phyloP scores from a whole-genome alignment of 306 rosid genomes.

The Prunus padus region DNA sequence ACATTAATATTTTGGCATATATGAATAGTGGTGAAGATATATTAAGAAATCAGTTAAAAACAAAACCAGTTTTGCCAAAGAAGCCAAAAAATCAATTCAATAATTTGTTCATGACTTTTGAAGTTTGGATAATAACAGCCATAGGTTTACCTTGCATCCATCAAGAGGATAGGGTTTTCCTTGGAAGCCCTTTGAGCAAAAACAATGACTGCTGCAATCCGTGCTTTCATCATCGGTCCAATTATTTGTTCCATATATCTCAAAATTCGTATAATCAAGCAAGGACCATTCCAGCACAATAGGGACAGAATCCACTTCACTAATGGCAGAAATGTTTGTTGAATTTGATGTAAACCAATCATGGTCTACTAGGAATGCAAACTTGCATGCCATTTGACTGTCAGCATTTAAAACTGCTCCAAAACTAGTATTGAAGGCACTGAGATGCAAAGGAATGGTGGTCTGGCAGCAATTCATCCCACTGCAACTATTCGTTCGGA shows the following conservation, averaged over 20 bases:
- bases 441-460: neutral
- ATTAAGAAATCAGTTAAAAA: no score
- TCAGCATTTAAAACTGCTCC: neutral
- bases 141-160: conserved; percentile 8
- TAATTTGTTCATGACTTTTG: neutral
- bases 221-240: neutral
- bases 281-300: neutral
- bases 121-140: no score
- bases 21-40: neutral
- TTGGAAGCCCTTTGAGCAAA: neutral
- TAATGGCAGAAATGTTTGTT: neutral
- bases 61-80: no score
- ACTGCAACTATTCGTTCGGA: neutral
- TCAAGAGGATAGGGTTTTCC: conserved; percentile 12
- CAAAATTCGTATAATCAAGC: no score
- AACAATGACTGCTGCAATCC: neutral
- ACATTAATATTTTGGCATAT: neutral
- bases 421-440: neutral
- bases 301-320: neutral
- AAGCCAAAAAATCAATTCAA: no score
- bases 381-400: neutral
- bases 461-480: conserved; percentile 26
- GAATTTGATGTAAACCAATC: neutral
- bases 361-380: conserved; percentile 9
- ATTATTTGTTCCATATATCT: no score